These are phyloP conservation scores for Penicillium waksmanii DNA, from an alignment of 495 filamentous ascomycete genomes.

Conservation along the genomic window DNA sequence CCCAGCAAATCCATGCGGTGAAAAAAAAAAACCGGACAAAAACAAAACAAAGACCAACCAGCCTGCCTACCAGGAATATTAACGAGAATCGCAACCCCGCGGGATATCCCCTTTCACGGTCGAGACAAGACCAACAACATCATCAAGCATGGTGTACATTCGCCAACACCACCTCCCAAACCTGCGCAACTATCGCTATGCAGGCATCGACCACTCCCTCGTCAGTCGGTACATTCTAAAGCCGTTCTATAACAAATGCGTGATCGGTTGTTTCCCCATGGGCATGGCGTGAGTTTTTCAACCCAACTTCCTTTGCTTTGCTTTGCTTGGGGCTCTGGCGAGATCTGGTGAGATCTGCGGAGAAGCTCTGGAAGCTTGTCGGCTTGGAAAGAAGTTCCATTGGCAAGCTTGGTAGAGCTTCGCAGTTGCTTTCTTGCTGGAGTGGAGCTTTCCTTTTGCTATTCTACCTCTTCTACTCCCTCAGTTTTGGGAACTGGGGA, in stretches of 20 bases:
- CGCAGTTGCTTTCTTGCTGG: not conserved
- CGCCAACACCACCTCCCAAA: constrained; percentile 88
- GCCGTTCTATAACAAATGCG: constrained; percentile 94
- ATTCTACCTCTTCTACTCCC: not conserved
- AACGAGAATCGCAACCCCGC: not conserved
- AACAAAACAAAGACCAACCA: constrained; percentile 4
- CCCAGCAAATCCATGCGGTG: constrained; percentile 1
- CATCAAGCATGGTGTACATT: constrained; percentile 75
- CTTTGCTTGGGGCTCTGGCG: constrained; percentile 2
- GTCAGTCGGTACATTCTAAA: constrained; percentile 90
- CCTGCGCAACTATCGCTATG: constrained; percentile 90
- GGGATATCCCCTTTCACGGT: not conserved
- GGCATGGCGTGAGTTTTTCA: constrained; percentile 81
- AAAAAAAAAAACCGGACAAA: constrained; percentile 16
- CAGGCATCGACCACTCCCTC: constrained; percentile 84
- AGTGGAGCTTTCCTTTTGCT: not conserved
- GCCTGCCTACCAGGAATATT: not conserved
- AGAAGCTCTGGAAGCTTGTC: not conserved
- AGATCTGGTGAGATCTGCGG: not conserved
- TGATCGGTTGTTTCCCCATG: constrained; percentile 93
- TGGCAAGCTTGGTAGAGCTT: not conserved
- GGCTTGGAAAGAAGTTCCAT: not conserved
- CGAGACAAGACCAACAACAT: not conserved
- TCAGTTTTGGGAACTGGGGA: not conserved
- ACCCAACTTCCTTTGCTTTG: not conserved